These are phyloP conservation scores for Apophysomyces elegans DNA, from an alignment of 371 early-diverging fungal species.

Conservation along the genomic window DNA sequence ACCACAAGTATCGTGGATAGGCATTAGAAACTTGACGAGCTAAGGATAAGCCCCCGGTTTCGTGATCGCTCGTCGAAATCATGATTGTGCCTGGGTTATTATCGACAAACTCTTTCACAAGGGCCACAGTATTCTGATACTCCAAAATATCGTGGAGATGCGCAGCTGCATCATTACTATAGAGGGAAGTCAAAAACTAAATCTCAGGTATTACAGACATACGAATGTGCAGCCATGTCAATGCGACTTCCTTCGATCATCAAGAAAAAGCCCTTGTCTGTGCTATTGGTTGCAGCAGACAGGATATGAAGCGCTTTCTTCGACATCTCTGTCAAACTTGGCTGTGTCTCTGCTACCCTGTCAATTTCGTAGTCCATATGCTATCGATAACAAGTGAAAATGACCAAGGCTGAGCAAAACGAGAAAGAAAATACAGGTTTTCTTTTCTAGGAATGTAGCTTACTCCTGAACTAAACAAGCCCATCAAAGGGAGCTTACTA, in stretches of 20 bases:
- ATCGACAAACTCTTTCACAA: slow-evolving; percentile 77
- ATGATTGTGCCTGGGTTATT: slow-evolving; percentile 79
- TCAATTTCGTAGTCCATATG: slow-evolving; percentile 95
- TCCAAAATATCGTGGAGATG: slow-evolving; percentile 91
- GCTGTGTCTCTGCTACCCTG: slow-evolving; percentile 67
- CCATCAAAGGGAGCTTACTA: slow-evolving; percentile 72
- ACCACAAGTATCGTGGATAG: slow-evolving; percentile 90
- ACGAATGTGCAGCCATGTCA: slow-evolving; percentile 84
- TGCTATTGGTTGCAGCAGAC: slow-evolving; percentile 33
- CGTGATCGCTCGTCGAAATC: slow-evolving; percentile 93
- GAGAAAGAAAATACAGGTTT: neutral
- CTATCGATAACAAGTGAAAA: slow-evolving; percentile 20
- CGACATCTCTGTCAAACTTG: slow-evolving; percentile 88
- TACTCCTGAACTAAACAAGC: slow-evolving; percentile 72
- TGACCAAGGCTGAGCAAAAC: neutral
- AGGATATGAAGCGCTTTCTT: slow-evolving; percentile 74
- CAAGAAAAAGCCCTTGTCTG: slow-evolving; percentile 84
- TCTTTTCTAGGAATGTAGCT: slow-evolving; percentile 13
- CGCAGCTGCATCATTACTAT: slow-evolving; percentile 88
- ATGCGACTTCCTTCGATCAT: slow-evolving; percentile 97
- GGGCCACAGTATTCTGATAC: slow-evolving; percentile 79
- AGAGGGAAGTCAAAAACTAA: slow-evolving; percentile 25
- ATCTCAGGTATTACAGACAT: slow-evolving; percentile 21
- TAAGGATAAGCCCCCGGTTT: slow-evolving; percentile 91
- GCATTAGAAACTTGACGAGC: slow-evolving; percentile 65